Evolutionary conservation across 495 filamentous ascomycete genomes (phyloP), one percentile per base, ranked within the genome.

Genomic region (Penicillium diatomitis): DNA sequence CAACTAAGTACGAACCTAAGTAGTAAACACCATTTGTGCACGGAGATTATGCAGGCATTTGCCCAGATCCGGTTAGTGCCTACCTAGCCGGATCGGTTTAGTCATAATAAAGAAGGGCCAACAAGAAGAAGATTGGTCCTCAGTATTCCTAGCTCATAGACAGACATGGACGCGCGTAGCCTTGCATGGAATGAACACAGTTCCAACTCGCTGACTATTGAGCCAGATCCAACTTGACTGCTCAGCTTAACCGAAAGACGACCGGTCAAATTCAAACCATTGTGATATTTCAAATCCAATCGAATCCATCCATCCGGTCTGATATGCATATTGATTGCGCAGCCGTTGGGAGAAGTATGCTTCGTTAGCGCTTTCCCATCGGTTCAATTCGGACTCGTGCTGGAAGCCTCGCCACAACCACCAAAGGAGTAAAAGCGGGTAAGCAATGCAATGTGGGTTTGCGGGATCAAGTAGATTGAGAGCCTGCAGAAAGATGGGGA

Each of bases 201-300:
- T 20, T 20, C 20, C 20, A 20, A 20, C 20, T 20, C 20, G 20
- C 20, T 20, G 20, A 20, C 20, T 20, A 20, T 20, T 20, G 20
- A 20, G 20, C 20, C 12, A 41, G 39, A 39, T 20, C 11, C 8
- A 9, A 9, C 40, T 32, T 6, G 3, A 30, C 5, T 41, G 29
- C 29, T 42, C 10, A 32, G 7, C n/a, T 44, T 20, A 44, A 30
- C 41, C 41, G 41, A 44, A 9, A 0, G 12, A 33, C 1, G 41
- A 33, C 31, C 41, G 41, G 41, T 44, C 41, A 32, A 44, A 44
- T 7, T 12, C 41, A 20, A 44, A 8, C 38, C 38, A 48, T 32
- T 48, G 27, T 29, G 38, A 41, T 40, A 48, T 6, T 38, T 39
- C 38, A 29, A 33, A 48, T 37, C 37, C 47, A 38, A 48, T 8